phyloP scores from a whole-genome alignment of 352 stramenopile species.

The Phytopythium vexans region DNA sequence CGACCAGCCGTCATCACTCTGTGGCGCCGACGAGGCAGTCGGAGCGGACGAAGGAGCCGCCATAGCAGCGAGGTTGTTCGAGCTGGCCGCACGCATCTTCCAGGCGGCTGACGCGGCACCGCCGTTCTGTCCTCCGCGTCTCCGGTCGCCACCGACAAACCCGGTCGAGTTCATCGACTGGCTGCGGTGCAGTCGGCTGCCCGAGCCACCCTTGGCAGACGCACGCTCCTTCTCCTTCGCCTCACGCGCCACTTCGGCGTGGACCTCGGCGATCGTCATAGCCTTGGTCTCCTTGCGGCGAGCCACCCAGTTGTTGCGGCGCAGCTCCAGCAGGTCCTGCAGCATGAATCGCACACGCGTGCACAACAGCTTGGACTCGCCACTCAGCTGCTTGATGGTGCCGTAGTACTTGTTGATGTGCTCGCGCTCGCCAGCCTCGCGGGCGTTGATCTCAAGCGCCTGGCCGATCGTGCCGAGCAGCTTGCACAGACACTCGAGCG shows the following conservation, averaged over 20 bases:
- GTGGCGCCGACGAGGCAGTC: conserved; percentile 12
- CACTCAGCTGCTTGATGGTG: conserved; percentile 62
- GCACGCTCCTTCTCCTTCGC: conserved; percentile 66
- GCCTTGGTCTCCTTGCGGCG: conserved; percentile 80
- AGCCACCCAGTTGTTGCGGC: conserved; percentile 72
- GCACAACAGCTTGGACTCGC: conserved; percentile 60
- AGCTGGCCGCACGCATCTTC: conserved; percentile 43
- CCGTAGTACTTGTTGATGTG: conserved; percentile 71
- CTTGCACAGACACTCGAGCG: conserved; percentile 94
- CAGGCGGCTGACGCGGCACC: conserved; percentile 52
- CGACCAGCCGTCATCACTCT: conserved; percentile 72
- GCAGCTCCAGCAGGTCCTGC: conserved; percentile 74
- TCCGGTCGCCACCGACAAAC: conserved; percentile 27
- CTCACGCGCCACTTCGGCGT: conserved; percentile 70
- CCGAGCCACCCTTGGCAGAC: conserved; percentile 21
- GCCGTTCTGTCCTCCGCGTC: conserved; percentile 22
- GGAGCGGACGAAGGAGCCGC: conserved; percentile 5
- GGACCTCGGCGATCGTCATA: conserved; percentile 81
- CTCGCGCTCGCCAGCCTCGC: conserved; percentile 46
- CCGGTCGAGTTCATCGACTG: conserved; percentile 52
- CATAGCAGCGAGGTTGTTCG: conserved; percentile 1
- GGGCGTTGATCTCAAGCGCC: conserved; percentile 70
- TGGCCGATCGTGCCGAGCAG: conserved; percentile 92
- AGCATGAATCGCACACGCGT: conserved; percentile 85
- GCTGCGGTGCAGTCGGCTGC: conserved; percentile 50